These are phyloP conservation scores for Chaetoceros tenuissimus DNA, from an alignment of 108 stramenopile species.

Conservation along the genomic window DNA sequence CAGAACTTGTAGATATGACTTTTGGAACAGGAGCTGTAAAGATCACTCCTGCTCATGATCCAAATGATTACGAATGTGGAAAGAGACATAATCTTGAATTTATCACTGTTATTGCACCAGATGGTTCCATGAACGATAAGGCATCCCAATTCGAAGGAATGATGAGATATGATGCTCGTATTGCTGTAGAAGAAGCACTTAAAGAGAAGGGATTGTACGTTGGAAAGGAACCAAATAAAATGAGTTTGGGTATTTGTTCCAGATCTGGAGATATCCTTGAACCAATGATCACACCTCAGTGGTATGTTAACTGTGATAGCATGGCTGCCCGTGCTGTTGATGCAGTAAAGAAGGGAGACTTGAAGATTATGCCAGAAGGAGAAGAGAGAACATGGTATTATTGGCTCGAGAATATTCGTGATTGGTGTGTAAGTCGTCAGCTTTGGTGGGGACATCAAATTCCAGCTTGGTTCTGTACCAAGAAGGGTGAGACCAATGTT, in stretches of 20 bases:
- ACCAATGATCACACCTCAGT: conserved; percentile 99
- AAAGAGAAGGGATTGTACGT: conserved; percentile 87
- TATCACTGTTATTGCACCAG: conserved; percentile 80
- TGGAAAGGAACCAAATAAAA: conserved; percentile 94
- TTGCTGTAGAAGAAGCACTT: conserved; percentile 92
- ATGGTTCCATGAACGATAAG: conserved; percentile 90
- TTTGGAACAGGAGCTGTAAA: conserved; percentile 99
- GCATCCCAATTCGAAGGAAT: conserved; percentile 88
- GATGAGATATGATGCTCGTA: conserved; percentile 97
- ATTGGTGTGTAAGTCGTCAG: conserved; percentile 98
- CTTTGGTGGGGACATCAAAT: conserved; percentile 99
- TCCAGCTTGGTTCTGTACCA: conserved; percentile 96
- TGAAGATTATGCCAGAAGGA: conserved; percentile 88
- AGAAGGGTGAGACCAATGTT: conserved; percentile 50
- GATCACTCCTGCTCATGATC: conserved; percentile 99
- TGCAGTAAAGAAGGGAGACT: conserved; percentile 90
- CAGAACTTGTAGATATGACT: conserved; percentile 92
- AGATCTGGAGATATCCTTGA: conserved; percentile 98
- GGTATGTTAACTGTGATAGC: conserved; percentile 94
- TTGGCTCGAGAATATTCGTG: conserved; percentile 97
- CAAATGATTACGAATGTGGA: conserved; percentile 98
- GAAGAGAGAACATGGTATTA: conserved; percentile 95
- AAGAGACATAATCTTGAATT: conserved; percentile 92
- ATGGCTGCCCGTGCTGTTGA: conserved; percentile 93
- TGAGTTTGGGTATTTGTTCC: conserved; percentile 94